Conservation (phyloP, 2,329 filamentous ascomycete genomes). For the Phoma sp. region DNA sequence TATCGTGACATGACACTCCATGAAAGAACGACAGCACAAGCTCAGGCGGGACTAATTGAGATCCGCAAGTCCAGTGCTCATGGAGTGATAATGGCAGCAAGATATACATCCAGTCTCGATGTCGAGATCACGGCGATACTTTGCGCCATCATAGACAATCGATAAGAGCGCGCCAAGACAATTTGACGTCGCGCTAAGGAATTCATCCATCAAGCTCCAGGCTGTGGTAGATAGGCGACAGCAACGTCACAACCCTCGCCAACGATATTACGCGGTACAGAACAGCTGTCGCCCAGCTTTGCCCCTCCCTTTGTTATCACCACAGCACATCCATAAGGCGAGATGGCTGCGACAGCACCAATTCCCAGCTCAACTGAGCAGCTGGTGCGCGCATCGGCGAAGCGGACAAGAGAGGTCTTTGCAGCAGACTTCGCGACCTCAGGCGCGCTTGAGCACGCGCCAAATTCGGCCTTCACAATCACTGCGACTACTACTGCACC, state of each 20-base stretch:
- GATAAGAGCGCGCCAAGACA: constrained; percentile 13
- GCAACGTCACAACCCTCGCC: background rate
- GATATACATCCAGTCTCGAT: too few relatives aligned
- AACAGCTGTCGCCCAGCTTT: background rate
- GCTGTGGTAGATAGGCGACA: background rate
- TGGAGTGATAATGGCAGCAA: too few relatives aligned
- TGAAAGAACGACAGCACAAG: too few relatives aligned
- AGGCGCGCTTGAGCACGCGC: constrained; percentile 49
- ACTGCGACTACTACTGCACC: constrained; percentile 54
- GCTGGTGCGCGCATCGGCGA: constrained; percentile 54
- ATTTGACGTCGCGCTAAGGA: constrained; percentile 15
- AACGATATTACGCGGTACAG: background rate
- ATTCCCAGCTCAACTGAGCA: constrained; percentile 32
- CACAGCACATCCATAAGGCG: background rate
- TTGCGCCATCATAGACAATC: background rate
- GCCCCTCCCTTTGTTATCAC: too few relatives aligned
- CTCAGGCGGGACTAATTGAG: too few relatives aligned
- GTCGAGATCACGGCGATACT: too few relatives aligned
- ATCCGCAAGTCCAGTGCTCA: too few relatives aligned
- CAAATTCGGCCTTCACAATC: constrained; percentile 48
- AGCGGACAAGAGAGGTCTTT: constrained; percentile 62
- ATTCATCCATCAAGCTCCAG: constrained; percentile 17
- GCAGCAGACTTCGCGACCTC: constrained; percentile 58
- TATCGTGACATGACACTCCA: too few relatives aligned
- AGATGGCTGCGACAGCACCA: constrained; percentile 30